A percentile compares a stretch with the other conserved stretches of the same genome.
phyloP scores from a whole-genome alignment of 805 yeast genomes.

The Candida pini region DNA sequence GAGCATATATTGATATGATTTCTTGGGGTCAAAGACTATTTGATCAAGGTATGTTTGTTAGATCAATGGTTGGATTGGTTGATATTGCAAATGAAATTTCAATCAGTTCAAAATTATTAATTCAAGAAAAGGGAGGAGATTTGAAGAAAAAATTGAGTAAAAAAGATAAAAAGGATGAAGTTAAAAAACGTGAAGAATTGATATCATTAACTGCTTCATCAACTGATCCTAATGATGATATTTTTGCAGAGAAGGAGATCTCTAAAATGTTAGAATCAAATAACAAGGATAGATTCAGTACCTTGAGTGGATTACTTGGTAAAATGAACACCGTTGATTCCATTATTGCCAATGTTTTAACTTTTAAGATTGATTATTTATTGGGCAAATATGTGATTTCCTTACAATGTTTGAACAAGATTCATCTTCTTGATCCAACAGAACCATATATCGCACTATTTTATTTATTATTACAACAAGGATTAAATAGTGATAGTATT shows the following conservation, averaged over 20 bases:
- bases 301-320: constrained; percentile 31
- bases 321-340: constrained; percentile 37
- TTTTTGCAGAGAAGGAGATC: constrained; percentile 44
- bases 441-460: constrained; percentile 17
- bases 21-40: constrained; percentile 78
- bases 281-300: constrained; percentile 32
- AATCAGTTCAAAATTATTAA: constrained; percentile 21
- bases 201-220: constrained; percentile 36
- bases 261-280: constrained; percentile 23
- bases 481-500: constrained; percentile 7
- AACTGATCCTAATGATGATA: constrained; percentile 43
- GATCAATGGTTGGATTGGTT: constrained; percentile 64
- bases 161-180: constrained; percentile 52
- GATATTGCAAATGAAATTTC: constrained; percentile 44
- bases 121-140: constrained; percentile 8
- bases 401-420: constrained; percentile 37
- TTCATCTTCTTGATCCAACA: constrained; percentile 10
- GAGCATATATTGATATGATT: constrained; percentile 72
- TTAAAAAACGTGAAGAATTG: constrained; percentile 51
- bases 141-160: constrained; percentile 31
- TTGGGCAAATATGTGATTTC: constrained; percentile 40
- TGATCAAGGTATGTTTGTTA: constrained; percentile 62
- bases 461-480: constrained; percentile 11
- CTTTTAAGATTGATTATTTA: constrained; percentile 33
- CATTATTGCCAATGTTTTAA: constrained; percentile 28